These are phyloP conservation scores for Erythrobasidium yunnanense DNA, from an alignment of 768 basidiomycete genomes.

Conservation along the genomic window DNA sequence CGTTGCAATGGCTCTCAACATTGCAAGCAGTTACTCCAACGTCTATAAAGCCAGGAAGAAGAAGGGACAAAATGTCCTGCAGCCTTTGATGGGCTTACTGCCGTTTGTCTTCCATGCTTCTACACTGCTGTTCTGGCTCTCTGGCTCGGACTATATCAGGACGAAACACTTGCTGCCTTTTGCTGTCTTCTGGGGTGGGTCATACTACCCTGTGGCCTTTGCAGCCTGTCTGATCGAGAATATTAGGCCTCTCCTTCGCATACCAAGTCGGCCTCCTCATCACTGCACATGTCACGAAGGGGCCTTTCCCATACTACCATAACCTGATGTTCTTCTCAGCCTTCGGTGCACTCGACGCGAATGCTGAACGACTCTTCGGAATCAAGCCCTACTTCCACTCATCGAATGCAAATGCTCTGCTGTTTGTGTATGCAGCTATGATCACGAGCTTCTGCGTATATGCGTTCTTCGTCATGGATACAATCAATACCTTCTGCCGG, in stretches of 20 bases:
- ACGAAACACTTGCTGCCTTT: conserved; percentile 75
- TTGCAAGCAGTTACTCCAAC: conserved; percentile 60
- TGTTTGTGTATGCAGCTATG: conserved; percentile 30
- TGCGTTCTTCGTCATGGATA: conserved; percentile 60
- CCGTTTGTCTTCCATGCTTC: conserved; percentile 63
- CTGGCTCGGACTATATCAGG: conserved; percentile 51
- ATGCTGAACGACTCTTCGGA: conserved; percentile 51
- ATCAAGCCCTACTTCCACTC: conserved; percentile 50
- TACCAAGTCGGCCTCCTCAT: conserved; percentile 79
- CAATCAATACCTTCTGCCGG: conserved; percentile 75
- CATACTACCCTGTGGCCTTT: conserved; percentile 41
- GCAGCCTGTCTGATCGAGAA: background rate
- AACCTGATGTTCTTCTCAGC: conserved; percentile 73
- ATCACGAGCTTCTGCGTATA: conserved; percentile 43
- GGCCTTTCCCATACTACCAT: conserved; percentile 75
- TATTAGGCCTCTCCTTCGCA: conserved; percentile 41
- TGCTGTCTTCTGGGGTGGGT: conserved; percentile 72
- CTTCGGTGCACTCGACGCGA: conserved; percentile 70
- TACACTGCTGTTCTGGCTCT: conserved; percentile 74
- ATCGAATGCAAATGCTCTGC: conserved; percentile 11
- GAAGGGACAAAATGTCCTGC: conserved; percentile 42
- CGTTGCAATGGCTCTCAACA: conserved; percentile 65
- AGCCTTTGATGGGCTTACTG: conserved; percentile 62
- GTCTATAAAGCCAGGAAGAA: conserved; percentile 55
- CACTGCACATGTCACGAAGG: conserved; percentile 76